phyloP scores from a whole-genome alignment of 208 protist species.

The Histomonas meleagridis region DNA sequence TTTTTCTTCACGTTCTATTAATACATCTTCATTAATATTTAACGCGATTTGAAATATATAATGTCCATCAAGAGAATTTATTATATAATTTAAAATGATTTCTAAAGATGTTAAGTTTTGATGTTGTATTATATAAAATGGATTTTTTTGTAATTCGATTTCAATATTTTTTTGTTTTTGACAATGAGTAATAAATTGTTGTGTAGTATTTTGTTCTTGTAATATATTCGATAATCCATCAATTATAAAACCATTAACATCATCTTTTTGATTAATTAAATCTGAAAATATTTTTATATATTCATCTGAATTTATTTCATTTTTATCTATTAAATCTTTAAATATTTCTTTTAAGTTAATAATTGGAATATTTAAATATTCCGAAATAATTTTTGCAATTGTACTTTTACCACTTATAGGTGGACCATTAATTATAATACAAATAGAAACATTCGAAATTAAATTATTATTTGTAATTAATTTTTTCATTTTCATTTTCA shows the following conservation, averaged over 20 bases:
- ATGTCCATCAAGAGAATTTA: neutral
- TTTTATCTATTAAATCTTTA: neutral
- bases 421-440: neutral
- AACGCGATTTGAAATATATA: neutral
- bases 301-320: neutral
- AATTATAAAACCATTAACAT: neutral
- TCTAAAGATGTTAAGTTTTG: neutral
- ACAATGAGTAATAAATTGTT: neutral
- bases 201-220: neutral
- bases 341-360: neutral
- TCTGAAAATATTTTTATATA: neutral
- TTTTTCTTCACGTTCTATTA: neutral
- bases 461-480: too few species aligned
- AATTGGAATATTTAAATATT: neutral
- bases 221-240: neutral
- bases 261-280: neutral
- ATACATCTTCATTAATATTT: neutral
- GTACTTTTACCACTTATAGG: constrained; percentile 2
- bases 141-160: neutral
- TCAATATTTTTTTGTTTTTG: neutral
- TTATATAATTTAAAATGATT: neutral
- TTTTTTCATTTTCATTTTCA: neutral
- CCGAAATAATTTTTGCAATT: neutral
- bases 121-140: neutral
- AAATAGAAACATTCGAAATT: too few species aligned